Percentiles rank a stretch among this genome's conserved stretches.
These are phyloP conservation scores for Schizosaccharomyces osmophilus DNA, from an alignment of 805 yeast species.

Conservation along the genomic window DNA sequence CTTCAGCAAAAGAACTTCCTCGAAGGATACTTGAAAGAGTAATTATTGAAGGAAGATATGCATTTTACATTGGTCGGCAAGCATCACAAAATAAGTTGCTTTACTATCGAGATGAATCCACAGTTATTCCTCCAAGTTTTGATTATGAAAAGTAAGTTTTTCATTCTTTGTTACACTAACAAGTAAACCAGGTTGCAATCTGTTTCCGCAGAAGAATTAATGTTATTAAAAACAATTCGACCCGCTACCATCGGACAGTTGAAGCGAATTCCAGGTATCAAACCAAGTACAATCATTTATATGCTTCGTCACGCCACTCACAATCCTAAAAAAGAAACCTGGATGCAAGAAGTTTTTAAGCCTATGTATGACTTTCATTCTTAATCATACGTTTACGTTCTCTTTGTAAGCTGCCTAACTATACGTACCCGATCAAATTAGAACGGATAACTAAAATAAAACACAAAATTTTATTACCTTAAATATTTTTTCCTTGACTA, in stretches of 20 bases:
- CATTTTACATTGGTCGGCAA: neutral
- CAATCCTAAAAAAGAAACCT: neutral
- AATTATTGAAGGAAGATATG: neutral
- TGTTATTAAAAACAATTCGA: constrained; percentile 41
- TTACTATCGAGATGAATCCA: neutral
- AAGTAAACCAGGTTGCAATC: neutral
- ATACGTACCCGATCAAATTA: no score
- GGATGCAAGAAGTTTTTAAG: neutral
- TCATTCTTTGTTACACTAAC: neutral
- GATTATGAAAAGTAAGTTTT: neutral
- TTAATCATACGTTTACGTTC: no score
- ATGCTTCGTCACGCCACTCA: constrained; percentile 23
- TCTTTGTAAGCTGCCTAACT: no score
- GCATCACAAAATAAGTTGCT: neutral
- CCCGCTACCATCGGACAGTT: constrained; percentile 92
- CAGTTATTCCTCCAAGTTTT: neutral
- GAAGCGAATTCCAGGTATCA: constrained; percentile 75
- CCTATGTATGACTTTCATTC: neutral
- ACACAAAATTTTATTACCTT: no score
- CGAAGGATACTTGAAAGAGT: neutral
- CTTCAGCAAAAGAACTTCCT: neutral
- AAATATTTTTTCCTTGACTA: no score
- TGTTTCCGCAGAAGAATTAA: neutral
- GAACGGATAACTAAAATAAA: no score
- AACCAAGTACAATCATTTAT: constrained; percentile 78